phyloP scores from a whole-genome alignment of 148 eudicot species.

The Vaccinium myrtillus region DNA sequence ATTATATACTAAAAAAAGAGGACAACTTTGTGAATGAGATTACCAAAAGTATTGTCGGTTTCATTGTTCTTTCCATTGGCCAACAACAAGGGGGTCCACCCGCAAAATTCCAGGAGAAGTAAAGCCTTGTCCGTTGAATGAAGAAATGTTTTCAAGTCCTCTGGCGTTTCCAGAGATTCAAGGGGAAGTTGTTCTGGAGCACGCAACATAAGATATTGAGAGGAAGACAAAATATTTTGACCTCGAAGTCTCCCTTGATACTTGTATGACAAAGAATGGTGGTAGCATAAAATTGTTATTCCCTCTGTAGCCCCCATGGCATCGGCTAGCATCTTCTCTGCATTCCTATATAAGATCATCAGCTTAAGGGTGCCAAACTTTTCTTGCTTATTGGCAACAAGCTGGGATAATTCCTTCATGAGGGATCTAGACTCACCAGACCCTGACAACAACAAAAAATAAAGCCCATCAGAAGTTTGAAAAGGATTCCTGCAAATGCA shows the following conservation, averaged over 20 bases:
- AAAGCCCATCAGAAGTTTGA: conserved; percentile 15
- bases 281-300: conserved; percentile 55
- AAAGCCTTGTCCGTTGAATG: conserved; percentile 81
- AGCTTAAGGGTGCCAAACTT: conserved; percentile 53
- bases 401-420: conserved; percentile 57
- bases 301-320: conserved; percentile 64
- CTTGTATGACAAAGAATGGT: conserved; percentile 50
- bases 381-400: conserved; percentile 36
- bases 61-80: conserved; percentile 36
- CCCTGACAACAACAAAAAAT: conserved; percentile 47
- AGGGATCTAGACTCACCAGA: conserved; percentile 86
- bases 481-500: background rate
- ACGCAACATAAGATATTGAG: conserved; percentile 48
- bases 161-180: conserved; percentile 41
- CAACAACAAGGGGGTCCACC: conserved; percentile 70
- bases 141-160: conserved; percentile 60
- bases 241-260: conserved; percentile 69
- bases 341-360: conserved; percentile 56
- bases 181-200: conserved; percentile 62
- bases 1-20: background rate
- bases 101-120: conserved; percentile 77
- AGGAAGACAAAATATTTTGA: conserved; percentile 60
- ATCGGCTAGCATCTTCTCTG: conserved; percentile 59
- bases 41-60: conserved; percentile 36
- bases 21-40: background rate